phyloP scores from a whole-genome alignment of 2,329 filamentous ascomycete species.

The Fusarium kyushuense region DNA sequence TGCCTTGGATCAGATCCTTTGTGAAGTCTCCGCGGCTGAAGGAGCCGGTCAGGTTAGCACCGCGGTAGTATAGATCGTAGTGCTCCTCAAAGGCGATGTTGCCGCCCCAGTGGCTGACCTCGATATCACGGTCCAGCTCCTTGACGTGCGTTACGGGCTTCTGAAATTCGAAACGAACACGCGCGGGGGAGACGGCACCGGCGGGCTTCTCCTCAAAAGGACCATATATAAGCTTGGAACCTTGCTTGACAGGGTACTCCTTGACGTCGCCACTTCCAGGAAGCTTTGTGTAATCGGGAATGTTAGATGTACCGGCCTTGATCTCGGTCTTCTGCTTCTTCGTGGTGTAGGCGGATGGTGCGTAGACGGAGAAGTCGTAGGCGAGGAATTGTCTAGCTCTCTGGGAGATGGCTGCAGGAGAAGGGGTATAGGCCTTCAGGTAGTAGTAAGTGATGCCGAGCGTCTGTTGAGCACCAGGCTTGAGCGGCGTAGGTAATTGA shows the following conservation, averaged over 20 bases:
- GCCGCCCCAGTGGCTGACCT: conserved; percentile 98
- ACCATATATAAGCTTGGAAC: conserved; percentile 88
- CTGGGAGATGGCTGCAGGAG: conserved; percentile 87
- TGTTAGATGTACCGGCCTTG: conserved; percentile 80
- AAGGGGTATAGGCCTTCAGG: conserved; percentile 81
- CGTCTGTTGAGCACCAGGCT: conserved; percentile 82
- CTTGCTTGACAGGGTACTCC: conserved; percentile 81
- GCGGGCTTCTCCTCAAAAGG: conserved; percentile 87
- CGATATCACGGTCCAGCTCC: conserved; percentile 87
- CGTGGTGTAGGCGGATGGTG: conserved; percentile 84
- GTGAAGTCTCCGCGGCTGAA: conserved; percentile 85
- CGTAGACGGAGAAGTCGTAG: conserved; percentile 88
- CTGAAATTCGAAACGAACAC: conserved; percentile 93
- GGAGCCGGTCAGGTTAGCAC: conserved; percentile 78
- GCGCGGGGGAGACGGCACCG: conserved; percentile 77
- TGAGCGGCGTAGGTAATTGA: conserved; percentile 79
- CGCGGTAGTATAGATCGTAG: conserved; percentile 88
- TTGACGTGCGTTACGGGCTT: conserved; percentile 87
- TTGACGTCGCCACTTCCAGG: conserved; percentile 70
- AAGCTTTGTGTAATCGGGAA: conserved; percentile 88
- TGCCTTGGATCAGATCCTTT: conserved; percentile 75
- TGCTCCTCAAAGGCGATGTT: conserved; percentile 96
- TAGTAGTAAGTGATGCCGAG: conserved; percentile 88
- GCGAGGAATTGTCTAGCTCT: conserved; percentile 86
- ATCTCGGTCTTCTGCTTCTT: conserved; percentile 97